A percentile compares a stretch with the other conserved stretches of the same genome.
phyloP scores from a whole-genome alignment of 2,329 filamentous ascomycete species.

The Emericellopsis cladophorae region DNA sequence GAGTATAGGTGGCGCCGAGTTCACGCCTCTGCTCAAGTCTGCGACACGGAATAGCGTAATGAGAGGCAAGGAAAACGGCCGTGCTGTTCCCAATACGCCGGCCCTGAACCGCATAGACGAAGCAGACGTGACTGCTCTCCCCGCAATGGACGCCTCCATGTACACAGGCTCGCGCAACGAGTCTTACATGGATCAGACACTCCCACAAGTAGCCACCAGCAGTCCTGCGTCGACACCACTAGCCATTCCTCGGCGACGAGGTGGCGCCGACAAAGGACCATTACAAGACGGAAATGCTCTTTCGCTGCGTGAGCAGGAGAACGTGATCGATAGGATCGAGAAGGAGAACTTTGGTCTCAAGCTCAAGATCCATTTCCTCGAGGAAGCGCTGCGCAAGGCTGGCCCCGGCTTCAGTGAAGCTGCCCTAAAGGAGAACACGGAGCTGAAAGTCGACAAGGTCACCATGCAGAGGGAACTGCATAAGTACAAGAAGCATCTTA shows the following conservation, averaged over 20 bases:
- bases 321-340: conserved; percentile 87
- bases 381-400: conserved; percentile 76
- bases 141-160: conserved; percentile 60
- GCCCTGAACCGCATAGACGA: conserved; percentile 51
- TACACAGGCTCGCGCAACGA: conserved; percentile 54
- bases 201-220: conserved; percentile 65
- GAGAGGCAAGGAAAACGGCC: conserved; percentile 43
- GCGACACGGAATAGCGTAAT: conserved; percentile 61
- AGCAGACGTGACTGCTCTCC: conserved; percentile 63
- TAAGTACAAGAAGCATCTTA: conserved; percentile 74
- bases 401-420: conserved; percentile 83
- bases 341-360: conserved; percentile 98
- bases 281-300: conserved; percentile 81
- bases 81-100: conserved; percentile 52
- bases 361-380: conserved; percentile 91
- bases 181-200: conserved; percentile 53
- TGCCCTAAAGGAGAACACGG: conserved; percentile 87
- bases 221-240: conserved; percentile 77
- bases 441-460: conserved; percentile 84
- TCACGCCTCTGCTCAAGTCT: conserved; percentile 84
- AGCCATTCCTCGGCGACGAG: conserved; percentile 44
- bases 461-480: conserved; percentile 82
- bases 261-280: conserved; percentile 44
- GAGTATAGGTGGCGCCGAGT: conserved; percentile 60
- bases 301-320: conserved; percentile 88